Evolutionary conservation across 805 yeast species (phyloP).

Genomic region (Cyberlindnera petersonii): DNA sequence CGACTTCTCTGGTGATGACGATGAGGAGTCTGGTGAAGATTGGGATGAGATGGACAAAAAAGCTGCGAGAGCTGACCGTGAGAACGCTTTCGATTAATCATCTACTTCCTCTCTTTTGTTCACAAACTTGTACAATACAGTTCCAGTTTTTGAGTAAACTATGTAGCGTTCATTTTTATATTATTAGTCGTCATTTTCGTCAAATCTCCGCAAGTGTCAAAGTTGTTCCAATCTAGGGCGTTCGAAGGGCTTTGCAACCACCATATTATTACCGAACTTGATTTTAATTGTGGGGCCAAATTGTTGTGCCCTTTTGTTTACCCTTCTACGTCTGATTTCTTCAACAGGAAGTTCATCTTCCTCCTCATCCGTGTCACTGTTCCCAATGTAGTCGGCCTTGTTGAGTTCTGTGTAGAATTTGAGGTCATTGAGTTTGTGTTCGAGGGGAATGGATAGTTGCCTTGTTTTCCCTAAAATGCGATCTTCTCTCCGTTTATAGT

Average conservation of each 20-base stretch:
- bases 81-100: conserved; percentile 43
- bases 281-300: conserved; percentile 27
- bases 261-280: conserved; percentile 19
- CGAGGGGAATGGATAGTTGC: not conserved
- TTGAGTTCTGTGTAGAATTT: conserved; percentile 19
- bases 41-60: conserved; percentile 29
- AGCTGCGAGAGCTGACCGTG: conserved; percentile 33
- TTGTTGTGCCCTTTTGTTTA: conserved; percentile 5
- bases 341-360: conserved; percentile 19
- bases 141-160: no score
- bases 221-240: conserved; percentile 20
- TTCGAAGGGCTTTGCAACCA: conserved; percentile 28
- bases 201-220: no score
- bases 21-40: conserved; percentile 38
- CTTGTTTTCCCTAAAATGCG: conserved; percentile 18
- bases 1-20: conserved; percentile 36
- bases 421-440: conserved; percentile 11
- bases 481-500: conserved; percentile 24
- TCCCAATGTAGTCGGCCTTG: conserved; percentile 22
- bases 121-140: conserved; percentile 40
- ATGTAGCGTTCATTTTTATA: conserved; percentile 5
- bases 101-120: not conserved
- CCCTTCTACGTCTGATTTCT: conserved; percentile 19
- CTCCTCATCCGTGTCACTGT: conserved; percentile 29
- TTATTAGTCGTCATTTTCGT: not conserved